These are phyloP conservation scores for Fusarium coicis DNA, from an alignment of 2,329 filamentous ascomycete genomes.

Conservation along the genomic window DNA sequence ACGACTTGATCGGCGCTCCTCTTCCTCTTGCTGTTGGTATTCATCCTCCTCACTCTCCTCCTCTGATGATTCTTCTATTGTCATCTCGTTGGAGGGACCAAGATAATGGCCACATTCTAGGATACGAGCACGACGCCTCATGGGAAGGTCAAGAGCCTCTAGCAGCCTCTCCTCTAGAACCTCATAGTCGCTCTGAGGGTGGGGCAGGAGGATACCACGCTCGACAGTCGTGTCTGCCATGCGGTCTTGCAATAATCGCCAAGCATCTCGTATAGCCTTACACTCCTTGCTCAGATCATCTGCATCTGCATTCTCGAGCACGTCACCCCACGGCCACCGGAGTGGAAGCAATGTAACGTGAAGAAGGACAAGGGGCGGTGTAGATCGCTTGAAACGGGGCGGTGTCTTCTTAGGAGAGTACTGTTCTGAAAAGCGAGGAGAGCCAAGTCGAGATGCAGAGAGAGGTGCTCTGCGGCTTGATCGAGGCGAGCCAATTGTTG, in stretches of 20 bases:
- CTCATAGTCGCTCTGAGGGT: constrained; percentile 84
- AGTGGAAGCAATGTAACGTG: constrained; percentile 82
- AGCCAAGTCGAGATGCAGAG: constrained; percentile 67
- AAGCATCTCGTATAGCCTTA: constrained; percentile 68
- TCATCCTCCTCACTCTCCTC: constrained; percentile 61
- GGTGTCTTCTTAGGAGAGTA: constrained; percentile 69
- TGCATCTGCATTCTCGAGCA: constrained; percentile 59
- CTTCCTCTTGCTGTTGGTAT: constrained; percentile 47
- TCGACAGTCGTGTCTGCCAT: constrained; percentile 78
- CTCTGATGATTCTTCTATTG: constrained; percentile 55
- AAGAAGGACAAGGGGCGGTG: constrained; percentile 77
- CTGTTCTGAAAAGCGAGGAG: constrained; percentile 61
- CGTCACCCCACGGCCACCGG: constrained; percentile 70
- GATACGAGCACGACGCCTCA: constrained; percentile 72
- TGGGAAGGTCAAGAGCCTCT: constrained; percentile 77
- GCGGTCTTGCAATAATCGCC: constrained; percentile 75
- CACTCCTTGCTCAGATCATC: constrained; percentile 57
- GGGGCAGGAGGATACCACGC: constrained; percentile 78
- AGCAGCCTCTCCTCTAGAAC: constrained; percentile 80
- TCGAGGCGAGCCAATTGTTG: constrained; percentile 65
- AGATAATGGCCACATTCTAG: constrained; percentile 83
- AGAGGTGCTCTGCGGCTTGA: constrained; percentile 61
- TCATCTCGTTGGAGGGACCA: constrained; percentile 65
- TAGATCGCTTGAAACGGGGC: constrained; percentile 65
- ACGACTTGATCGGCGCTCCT: constrained; percentile 41